These are phyloP conservation scores for Meyerozyma smithsonii DNA, from an alignment of 1,139 yeast genomes.

Conservation along the genomic window DNA sequence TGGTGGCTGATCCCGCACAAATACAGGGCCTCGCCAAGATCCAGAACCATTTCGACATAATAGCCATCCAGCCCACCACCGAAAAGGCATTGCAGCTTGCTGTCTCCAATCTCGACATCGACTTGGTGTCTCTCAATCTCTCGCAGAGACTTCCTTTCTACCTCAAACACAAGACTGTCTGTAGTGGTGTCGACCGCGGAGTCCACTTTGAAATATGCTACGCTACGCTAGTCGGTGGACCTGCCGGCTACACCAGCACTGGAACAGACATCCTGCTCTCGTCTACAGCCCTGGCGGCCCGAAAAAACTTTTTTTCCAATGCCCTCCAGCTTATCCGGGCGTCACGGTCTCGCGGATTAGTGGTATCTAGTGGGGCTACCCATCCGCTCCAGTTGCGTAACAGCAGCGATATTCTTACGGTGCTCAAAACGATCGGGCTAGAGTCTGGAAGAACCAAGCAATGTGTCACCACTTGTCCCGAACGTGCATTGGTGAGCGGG, in stretches of 20 bases:
- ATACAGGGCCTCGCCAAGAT: conserved; percentile 65
- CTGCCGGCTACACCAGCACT: conserved; percentile 26
- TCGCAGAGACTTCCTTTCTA: conserved; percentile 65
- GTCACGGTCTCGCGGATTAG: conserved; percentile 71
- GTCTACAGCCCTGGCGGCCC: conserved; percentile 22
- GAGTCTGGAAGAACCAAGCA: conserved; percentile 57
- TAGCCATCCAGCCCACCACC: conserved; percentile 75
- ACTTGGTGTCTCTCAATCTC: conserved; percentile 71
- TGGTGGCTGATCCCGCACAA: conserved; percentile 73
- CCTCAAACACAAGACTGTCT: conserved; percentile 76
- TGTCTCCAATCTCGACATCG: conserved; percentile 70
- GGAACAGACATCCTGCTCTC: neutral
- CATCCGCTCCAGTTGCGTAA: conserved; percentile 58
- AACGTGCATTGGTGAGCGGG: conserved; percentile 64
- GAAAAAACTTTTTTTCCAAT: conserved; percentile 65
- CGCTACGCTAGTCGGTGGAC: conserved; percentile 44
- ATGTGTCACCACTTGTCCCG: conserved; percentile 57
- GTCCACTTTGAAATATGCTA: conserved; percentile 78
- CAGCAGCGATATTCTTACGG: conserved; percentile 61
- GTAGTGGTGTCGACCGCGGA: conserved; percentile 81
- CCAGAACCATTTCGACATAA: conserved; percentile 64
- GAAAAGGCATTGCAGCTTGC: conserved; percentile 79
- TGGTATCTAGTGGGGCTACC: conserved; percentile 73
- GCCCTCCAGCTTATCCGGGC: conserved; percentile 77
- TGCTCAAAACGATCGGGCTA: conserved; percentile 67